Percentiles rank a stretch among this genome's conserved stretches.
Conservation (phyloP, 2,329 filamentous ascomycete genomes). For the Microdochium trichocladiopsis region DNA sequence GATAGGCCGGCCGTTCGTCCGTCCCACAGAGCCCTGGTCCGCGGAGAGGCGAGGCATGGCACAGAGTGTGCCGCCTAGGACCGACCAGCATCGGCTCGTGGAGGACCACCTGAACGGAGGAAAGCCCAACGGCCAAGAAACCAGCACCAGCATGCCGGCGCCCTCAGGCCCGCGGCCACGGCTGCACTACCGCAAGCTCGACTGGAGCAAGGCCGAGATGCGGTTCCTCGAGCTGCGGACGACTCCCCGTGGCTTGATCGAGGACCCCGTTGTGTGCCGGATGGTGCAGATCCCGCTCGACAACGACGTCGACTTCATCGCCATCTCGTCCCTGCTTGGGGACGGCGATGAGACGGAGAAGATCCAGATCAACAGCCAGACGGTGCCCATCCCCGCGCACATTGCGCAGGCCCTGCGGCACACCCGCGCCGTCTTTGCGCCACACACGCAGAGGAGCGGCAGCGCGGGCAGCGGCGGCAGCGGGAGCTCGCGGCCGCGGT, state of each 20-base stretch:
- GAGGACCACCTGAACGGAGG: no score
- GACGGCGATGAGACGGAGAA: slow-evolving; percentile 15
- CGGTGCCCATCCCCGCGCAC: slow-evolving; percentile 17
- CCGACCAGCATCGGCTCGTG: no score
- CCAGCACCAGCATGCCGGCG: background rate
- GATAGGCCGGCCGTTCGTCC: no score
- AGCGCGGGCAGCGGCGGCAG: background rate
- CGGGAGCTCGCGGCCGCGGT: background rate
- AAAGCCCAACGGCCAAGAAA: no score
- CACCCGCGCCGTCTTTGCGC: slow-evolving; percentile 21
- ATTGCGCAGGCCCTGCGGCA: slow-evolving; percentile 21
- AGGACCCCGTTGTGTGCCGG: slow-evolving; percentile 23
- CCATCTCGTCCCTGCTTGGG: slow-evolving; percentile 6
- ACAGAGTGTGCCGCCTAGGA: no score
- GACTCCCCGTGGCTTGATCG: slow-evolving; percentile 10
- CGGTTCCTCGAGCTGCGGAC: slow-evolving; percentile 25
- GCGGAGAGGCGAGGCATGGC: no score
- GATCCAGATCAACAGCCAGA: slow-evolving; percentile 18
- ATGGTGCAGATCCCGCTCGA: slow-evolving; percentile 20
- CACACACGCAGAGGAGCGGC: background rate
- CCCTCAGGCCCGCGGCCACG: background rate
- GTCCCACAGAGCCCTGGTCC: no score
- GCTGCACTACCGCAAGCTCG: slow-evolving; percentile 10
- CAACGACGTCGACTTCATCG: slow-evolving; percentile 6
- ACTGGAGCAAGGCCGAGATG: slow-evolving; percentile 16